Base-by-base conservation (phyloP, 345 rosid genomes). In the Physaria fendleri region DNA sequence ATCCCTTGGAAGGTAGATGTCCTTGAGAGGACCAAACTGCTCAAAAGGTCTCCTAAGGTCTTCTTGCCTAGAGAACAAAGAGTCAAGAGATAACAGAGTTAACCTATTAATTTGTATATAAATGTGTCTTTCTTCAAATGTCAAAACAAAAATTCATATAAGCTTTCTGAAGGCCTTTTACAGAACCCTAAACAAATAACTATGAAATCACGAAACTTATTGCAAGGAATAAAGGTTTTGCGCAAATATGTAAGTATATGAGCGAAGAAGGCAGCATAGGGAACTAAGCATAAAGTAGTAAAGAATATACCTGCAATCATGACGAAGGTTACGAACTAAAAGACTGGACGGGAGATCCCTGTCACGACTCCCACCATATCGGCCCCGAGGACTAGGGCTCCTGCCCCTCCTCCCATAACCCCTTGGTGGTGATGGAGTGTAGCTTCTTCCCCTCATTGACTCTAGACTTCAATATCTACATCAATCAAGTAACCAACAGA, bases 291-390 rank as follows among this genome's bases (percentile, higher is more conserved):
- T 2, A 38, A 17, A 13, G 45, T 17, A 16, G 40, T 22, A 12
- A 38, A 32, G 56, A 61, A 53, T 47, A 54, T 29, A 94, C 99
- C 97, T 90, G 85, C 97, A 85, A 62, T 87, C 99, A 66, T 76
- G 95, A 43, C 96, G 96, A 56, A 94, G 90, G 74, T 94, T 90
- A 30, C 99, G 99, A 71, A 90, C 97, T 58, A 90, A 78, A 59
- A 94, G 96, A 66, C 97, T 94, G 5, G 97, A 81, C 1, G 97
- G 99, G n/a, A 94, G 84, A 71, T 94, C 99, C 32, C 95, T 74
- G 32, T 74, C 66, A 30, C 89, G 85, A 30, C 85, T 75, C 14
- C 84, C 84, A 64, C 89, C 81, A 24, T 84, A 79, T 10, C 87
- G 85, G 30, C 86, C 91, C 35, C 93, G 75, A 1, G 99, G 96